These are phyloP conservation scores for Prunus mongolica DNA, from an alignment of 306 rosid species.

Conservation along the genomic window DNA sequence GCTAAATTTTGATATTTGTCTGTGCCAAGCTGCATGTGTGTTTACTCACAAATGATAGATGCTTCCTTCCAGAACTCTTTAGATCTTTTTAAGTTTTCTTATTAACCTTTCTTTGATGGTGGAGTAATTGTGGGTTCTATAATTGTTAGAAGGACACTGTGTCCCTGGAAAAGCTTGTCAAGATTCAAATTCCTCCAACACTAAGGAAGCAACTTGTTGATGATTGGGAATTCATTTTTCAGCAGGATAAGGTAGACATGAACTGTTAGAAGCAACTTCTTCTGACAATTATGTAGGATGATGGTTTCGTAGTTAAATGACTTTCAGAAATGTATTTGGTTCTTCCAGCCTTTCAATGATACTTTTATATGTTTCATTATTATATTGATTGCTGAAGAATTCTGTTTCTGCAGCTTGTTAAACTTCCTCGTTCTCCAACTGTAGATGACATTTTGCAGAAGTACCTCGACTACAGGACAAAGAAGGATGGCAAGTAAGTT, in stretches of 20 bases:
- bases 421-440: conserved; percentile 96
- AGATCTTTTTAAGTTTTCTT: background rate
- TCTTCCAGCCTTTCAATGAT: conserved; percentile 7
- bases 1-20: background rate
- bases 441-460: conserved; percentile 84
- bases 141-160: conserved; percentile 60
- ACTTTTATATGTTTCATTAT: background rate
- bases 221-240: conserved; percentile 80
- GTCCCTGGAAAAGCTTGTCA: conserved; percentile 67
- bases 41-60: background rate
- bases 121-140: conserved; percentile 33
- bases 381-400: conserved; percentile 20
- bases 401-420: conserved; percentile 66
- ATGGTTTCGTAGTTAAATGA: background rate
- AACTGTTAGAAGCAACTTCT: conserved; percentile 16
- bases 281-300: background rate
- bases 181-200: conserved; percentile 91
- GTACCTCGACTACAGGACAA: conserved; percentile 82
- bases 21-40: background rate
- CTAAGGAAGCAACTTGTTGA: conserved; percentile 95
- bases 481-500: conserved; percentile 89
- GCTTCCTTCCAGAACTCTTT: background rate
- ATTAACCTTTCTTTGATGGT: background rate
- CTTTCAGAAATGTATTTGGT: conserved; percentile 1
- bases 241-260: conserved; percentile 79